Percentiles rank a stretch among this genome's conserved stretches.
Conservation (phyloP, 2,329 filamentous ascomycete genomes). For the Penicillium sp. region DNA sequence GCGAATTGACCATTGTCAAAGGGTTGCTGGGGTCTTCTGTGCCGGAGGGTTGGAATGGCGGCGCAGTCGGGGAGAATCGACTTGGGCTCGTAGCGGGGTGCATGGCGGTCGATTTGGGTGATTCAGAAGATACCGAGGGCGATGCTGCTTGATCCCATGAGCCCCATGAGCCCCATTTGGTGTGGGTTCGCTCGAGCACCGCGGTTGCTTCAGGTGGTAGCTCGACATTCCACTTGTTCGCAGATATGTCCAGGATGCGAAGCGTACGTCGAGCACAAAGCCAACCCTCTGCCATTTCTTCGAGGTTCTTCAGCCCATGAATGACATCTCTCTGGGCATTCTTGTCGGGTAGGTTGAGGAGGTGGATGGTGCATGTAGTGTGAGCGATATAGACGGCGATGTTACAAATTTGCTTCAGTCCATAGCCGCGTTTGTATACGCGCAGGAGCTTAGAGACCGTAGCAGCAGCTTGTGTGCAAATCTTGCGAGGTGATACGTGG, state of each 20-base stretch:
- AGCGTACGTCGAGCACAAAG: conserved; percentile 83
- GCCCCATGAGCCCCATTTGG: conserved; percentile 73
- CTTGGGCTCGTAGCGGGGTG: conserved; percentile 22
- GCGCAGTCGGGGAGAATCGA: conserved; percentile 16
- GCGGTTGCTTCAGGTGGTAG: conserved; percentile 79
- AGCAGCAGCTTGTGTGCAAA: conserved; percentile 86
- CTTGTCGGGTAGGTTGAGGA: conserved; percentile 91
- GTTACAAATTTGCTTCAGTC: conserved; percentile 90
- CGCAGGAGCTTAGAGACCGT: conserved; percentile 93
- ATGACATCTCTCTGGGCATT: conserved; percentile 86
- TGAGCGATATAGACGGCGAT: conserved; percentile 95
- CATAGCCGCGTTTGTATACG: conserved; percentile 89
- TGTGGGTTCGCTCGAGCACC: conserved; percentile 76
- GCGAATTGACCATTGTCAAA: conserved; percentile 10
- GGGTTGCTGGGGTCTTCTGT: conserved; percentile 11
- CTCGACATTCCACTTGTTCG: conserved; percentile 85
- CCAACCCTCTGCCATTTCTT: conserved; percentile 96
- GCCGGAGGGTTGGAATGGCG: conserved; percentile 3
- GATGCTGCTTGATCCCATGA: conserved; percentile 45
- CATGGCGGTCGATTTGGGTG: conserved; percentile 18
- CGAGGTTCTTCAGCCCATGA: conserved; percentile 85
- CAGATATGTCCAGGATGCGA: conserved; percentile 79
- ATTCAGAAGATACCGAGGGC: conserved; percentile 31
- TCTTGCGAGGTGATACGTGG: conserved; percentile 85
- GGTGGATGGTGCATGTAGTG: conserved; percentile 89